phyloP scores from a whole-genome alignment of 1,139 yeast genomes.

The Lodderomyces orthopsilosis region DNA sequence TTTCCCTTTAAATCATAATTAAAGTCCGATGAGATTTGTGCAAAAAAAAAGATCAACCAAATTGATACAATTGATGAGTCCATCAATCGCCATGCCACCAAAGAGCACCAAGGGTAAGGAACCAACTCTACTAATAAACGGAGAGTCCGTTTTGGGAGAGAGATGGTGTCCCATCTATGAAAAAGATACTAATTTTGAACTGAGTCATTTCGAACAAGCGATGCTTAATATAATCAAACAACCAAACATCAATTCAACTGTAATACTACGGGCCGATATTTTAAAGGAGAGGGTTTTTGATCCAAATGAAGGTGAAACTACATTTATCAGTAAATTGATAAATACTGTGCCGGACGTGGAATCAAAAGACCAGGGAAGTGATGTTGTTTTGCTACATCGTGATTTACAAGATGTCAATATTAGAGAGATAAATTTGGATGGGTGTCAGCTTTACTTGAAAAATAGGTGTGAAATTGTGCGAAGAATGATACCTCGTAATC shows the following conservation, averaged over 20 bases:
- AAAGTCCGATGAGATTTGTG: background rate
- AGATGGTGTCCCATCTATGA: conserved; percentile 64
- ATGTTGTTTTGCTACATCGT: conserved; percentile 39
- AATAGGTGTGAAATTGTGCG: conserved; percentile 61
- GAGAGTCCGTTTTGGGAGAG: conserved; percentile 52
- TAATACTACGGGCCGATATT: conserved; percentile 84
- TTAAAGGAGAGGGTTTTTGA: conserved; percentile 52
- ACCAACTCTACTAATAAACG: conserved; percentile 6
- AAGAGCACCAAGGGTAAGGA: background rate
- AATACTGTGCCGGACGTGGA: conserved; percentile 34
- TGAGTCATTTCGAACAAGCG: conserved; percentile 64
- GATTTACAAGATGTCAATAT: conserved; percentile 58
- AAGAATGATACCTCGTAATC: conserved; percentile 84
- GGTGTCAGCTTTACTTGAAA: conserved; percentile 25
- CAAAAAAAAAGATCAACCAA: conserved; percentile 1
- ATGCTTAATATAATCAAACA: conserved; percentile 78
- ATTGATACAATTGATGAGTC: conserved; percentile 3
- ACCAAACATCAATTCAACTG: conserved; percentile 91
- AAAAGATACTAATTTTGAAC: conserved; percentile 42
- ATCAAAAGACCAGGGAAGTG: conserved; percentile 17
- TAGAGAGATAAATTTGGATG: conserved; percentile 41
- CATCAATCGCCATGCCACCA: background rate
- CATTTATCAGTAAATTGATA: conserved; percentile 32
- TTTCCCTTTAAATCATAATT: too few species aligned
- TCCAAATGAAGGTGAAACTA: conserved; percentile 33